Evolutionary conservation across 2,329 filamentous ascomycete genomes (phyloP), one percentile per base, ranked within the genome.

Genomic region (Macrophomina tecta): DNA sequence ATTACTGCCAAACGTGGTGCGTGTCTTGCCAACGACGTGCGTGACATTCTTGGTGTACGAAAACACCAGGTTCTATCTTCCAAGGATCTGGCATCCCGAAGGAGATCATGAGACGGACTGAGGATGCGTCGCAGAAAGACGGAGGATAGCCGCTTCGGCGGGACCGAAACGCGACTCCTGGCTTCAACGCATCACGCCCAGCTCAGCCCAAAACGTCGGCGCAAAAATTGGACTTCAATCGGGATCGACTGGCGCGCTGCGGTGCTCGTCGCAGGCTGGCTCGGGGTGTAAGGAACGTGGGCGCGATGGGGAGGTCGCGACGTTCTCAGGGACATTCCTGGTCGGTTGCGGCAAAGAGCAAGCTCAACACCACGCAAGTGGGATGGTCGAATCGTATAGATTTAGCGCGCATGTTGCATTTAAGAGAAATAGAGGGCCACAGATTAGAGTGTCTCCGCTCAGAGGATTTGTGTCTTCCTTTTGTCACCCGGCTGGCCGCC

Each of bases 1-100:
- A 1, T 82, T 98, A 67, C 88, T 92, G 48, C 94, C 94, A 0
- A 97, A 94, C 71, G 86, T 97, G n/a, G 83, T 97, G 63, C 87
- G 95, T 69, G 95, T 98, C 34, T 84, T 99, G 78, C 95, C 95
- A 3, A 94, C 93, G 38, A 98, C 95, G 3, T 97, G 95, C 87
- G 92, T 97, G 64, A 98, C 94, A 1, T 98, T 99, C 76, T 80
- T 99, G 73, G 94, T 98, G 30, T 98, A 98, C 80, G 95, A 99
- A 82, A 98, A 98, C 78, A 90, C 91, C 68, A 93, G 91, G 80
- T 88, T 86, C 71, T 90, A 92, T 76, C 77, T 96, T 42, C 82
- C 83, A 5, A 75, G 76, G 55, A 70, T 82, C 36, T 80, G 53
- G 53, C 16, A 66, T 52, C 53, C 64, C 5, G 61, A 64, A 36